Conservation (phyloP, 1,284 basidiomycete species). For the Heterobasidion occidentale region DNA sequence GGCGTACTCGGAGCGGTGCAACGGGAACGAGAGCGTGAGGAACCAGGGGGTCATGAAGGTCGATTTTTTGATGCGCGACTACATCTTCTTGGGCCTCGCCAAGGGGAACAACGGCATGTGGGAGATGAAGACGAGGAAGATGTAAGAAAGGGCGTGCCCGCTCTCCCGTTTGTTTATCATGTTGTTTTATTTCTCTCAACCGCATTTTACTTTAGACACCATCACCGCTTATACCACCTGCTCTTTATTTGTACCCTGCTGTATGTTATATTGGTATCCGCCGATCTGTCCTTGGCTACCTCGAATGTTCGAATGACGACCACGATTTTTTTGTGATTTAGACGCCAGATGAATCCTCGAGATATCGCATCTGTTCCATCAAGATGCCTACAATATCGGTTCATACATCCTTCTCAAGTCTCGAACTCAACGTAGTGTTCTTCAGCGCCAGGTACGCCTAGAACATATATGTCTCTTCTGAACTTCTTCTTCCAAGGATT, state of each 20-base stretch:
- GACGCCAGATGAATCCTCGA: too few relatives aligned
- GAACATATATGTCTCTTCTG: too few relatives aligned
- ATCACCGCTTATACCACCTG: neutral
- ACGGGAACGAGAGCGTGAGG: slow-evolving; percentile 19
- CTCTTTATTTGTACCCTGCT: neutral
- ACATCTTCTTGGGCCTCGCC: slow-evolving; percentile 30
- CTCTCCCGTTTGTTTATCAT: neutral
- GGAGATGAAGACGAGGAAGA: slow-evolving; percentile 32
- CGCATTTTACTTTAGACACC: neutral
- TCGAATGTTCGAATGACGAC: neutral
- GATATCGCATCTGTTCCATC: too few relatives aligned
- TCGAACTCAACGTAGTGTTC: too few relatives aligned
- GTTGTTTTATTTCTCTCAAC: neutral
- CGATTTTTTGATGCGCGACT: slow-evolving; percentile 33
- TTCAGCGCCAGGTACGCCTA: too few relatives aligned
- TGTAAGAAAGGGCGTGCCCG: neutral
- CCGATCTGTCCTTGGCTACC: neutral
- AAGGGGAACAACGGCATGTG: slow-evolving; percentile 32
- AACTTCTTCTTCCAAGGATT: too few relatives aligned
- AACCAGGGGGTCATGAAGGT: slow-evolving; percentile 29
- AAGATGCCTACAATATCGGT: too few relatives aligned
- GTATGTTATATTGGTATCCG: neutral
- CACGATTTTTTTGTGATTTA: neutral
- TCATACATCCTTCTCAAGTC: too few relatives aligned
- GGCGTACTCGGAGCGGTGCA: slow-evolving; percentile 29